These are phyloP conservation scores for Starmerella bacillaris DNA, from an alignment of 805 yeast genomes.

Conservation along the genomic window DNA sequence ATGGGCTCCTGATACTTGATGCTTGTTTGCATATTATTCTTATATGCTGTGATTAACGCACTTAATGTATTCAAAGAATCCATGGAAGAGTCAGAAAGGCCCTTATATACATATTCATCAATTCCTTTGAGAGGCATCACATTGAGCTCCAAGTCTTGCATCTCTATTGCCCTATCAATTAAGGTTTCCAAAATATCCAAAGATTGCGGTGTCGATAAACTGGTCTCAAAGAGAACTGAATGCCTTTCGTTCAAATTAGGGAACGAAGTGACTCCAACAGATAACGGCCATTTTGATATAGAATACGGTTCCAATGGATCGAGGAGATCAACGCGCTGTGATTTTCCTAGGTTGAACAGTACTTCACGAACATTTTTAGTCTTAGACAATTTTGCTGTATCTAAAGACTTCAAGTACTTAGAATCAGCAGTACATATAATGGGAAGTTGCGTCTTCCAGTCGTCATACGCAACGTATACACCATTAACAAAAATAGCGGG, in stretches of 20 bases:
- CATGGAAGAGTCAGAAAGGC: neutral
- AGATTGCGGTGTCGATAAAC: slow-evolving; percentile 3
- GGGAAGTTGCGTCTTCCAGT: slow-evolving; percentile 19
- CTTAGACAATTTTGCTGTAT: neutral
- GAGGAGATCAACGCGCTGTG: slow-evolving; percentile 5
- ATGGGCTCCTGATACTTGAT: slow-evolving; percentile 2
- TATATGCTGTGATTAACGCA: too few relatives aligned
- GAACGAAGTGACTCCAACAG: neutral
- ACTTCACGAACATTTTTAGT: slow-evolving; percentile 9
- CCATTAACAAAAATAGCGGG: slow-evolving; percentile 61
- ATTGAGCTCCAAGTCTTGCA: slow-evolving; percentile 7
- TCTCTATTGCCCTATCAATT: slow-evolving; percentile 1
- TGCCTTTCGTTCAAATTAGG: neutral
- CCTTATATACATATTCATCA: slow-evolving; percentile 1
- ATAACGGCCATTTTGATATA: slow-evolving; percentile 8
- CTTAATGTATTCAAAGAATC: neutral
- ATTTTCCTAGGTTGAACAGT: slow-evolving; percentile 8
- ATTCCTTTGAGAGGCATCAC: slow-evolving; percentile 11
- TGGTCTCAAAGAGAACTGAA: slow-evolving; percentile 7
- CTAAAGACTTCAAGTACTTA: slow-evolving; percentile 17
- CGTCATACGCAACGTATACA: slow-evolving; percentile 5
- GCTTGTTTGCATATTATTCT: too few relatives aligned
- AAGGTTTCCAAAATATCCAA: slow-evolving; percentile 6
- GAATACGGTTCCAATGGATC: slow-evolving; percentile 7
- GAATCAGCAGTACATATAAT: slow-evolving; percentile 33